phyloP scores from a whole-genome alignment of 345 rosid genomes.

The Mangifera indica region DNA sequence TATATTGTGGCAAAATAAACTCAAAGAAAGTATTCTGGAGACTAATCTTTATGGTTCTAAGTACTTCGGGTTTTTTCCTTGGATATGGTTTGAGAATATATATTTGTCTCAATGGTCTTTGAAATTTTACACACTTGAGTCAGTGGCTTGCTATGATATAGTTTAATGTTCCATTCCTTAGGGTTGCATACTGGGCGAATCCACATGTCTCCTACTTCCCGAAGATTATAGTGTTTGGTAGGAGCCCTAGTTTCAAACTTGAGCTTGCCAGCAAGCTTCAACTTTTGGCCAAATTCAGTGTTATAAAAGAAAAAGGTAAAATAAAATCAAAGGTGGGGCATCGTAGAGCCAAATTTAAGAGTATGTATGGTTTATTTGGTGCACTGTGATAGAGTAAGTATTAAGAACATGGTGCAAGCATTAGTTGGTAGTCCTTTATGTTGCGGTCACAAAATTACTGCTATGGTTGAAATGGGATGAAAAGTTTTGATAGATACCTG shows the following conservation, averaged over 20 bases:
- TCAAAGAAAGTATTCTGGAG: neutral
- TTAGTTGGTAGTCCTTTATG: neutral
- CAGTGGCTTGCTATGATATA: neutral
- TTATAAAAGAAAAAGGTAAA: too few relatives aligned
- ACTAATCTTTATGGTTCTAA: neutral
- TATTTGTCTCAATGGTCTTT: neutral
- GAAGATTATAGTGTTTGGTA: neutral
- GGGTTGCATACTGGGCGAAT: neutral
- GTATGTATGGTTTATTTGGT: slow-evolving; percentile 4
- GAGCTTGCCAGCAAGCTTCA: neutral
- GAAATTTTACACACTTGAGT: neutral
- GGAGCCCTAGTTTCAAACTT: too few relatives aligned
- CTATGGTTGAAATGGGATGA: neutral
- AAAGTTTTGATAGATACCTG: too few relatives aligned
- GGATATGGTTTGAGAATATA: neutral
- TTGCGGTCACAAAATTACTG: neutral
- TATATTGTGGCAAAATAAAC: neutral
- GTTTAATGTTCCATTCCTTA: neutral
- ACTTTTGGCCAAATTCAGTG: neutral
- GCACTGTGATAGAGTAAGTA: neutral
- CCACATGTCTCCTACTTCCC: too few relatives aligned
- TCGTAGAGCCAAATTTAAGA: neutral
- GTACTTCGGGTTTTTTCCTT: neutral
- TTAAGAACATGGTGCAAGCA: neutral
- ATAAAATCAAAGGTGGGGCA: neutral